These are phyloP conservation scores for Blechomonas ayalai DNA, from an alignment of 208 protist genomes.

Conservation along the genomic window DNA sequence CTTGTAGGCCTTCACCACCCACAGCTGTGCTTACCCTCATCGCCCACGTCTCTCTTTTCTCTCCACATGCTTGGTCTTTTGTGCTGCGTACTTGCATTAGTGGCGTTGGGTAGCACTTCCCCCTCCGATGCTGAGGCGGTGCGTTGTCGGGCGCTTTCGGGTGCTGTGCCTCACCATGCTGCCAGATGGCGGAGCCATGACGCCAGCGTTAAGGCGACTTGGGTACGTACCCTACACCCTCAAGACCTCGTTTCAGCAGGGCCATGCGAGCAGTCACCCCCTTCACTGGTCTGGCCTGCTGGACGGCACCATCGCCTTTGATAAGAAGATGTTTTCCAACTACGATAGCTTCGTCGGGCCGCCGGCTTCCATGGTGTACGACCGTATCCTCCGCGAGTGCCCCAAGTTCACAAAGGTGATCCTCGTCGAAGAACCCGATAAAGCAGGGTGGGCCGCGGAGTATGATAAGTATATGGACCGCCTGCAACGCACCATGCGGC, in stretches of 20 bases:
- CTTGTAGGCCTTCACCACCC: too few species aligned
- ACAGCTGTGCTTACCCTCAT: too few species aligned
- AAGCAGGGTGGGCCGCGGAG: conserved; percentile 34
- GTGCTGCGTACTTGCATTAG: too few species aligned
- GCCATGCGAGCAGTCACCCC: conserved; percentile 36
- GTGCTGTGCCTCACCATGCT: conserved; percentile 68
- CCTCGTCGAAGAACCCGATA: conserved; percentile 56
- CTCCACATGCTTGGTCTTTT: too few species aligned
- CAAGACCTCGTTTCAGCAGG: conserved; percentile 31
- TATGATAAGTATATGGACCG: conserved; percentile 25
- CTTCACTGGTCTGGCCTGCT: conserved; percentile 36
- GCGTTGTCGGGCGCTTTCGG: conserved; percentile 16
- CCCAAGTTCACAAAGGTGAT: conserved; percentile 74
- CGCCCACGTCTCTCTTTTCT: too few species aligned
- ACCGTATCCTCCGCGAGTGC: conserved; percentile 41
- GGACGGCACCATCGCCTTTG: conserved; percentile 11
- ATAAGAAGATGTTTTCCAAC: conserved; percentile 32
- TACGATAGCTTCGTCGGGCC: conserved; percentile 58
- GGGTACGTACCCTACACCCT: conserved; percentile 73
- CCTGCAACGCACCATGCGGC: conserved; percentile 16
- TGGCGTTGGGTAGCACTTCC: too few species aligned
- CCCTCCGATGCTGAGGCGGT: conserved; percentile 13
- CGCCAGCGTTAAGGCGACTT: conserved; percentile 32
- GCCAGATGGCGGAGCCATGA: conserved; percentile 48
- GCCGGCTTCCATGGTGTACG: conserved; percentile 40